phyloP scores from a whole-genome alignment of 768 basidiomycete species.

The Porphyrellus cyaneotinctus region DNA sequence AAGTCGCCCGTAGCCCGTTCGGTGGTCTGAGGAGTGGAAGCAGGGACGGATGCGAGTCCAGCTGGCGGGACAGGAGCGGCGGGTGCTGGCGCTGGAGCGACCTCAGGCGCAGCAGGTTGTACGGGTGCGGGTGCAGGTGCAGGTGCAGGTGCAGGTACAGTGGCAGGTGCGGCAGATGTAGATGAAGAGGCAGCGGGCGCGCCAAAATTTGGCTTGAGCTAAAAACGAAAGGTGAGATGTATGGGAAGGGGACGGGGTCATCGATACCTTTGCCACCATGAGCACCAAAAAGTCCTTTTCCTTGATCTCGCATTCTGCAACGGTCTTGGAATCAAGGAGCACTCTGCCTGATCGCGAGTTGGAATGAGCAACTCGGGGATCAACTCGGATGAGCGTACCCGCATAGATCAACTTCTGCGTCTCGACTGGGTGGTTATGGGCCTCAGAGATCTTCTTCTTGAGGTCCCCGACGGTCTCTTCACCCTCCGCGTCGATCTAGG shows the following conservation, averaged over 20 bases:
- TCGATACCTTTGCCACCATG: slow-evolving; percentile 89
- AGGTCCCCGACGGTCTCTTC: slow-evolving; percentile 70
- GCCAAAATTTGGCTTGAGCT: slow-evolving; percentile 54
- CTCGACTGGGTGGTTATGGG: slow-evolving; percentile 69
- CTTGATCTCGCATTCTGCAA: slow-evolving; percentile 87
- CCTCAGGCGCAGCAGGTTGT: slow-evolving; percentile 28
- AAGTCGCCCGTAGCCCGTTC: slow-evolving; percentile 52
- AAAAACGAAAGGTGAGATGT: slow-evolving; percentile 6
- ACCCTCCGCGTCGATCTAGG: slow-evolving; percentile 72
- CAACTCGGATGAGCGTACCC: slow-evolving; percentile 44
- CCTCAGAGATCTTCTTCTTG: slow-evolving; percentile 78
- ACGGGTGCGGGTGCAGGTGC: slow-evolving; percentile 8
- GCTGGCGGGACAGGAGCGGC: slow-evolving; percentile 33
- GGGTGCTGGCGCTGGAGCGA: slow-evolving; percentile 29
- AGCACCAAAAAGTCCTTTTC: slow-evolving; percentile 99
- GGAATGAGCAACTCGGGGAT: slow-evolving; percentile 4
- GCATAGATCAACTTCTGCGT: slow-evolving; percentile 94
- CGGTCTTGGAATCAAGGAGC: slow-evolving; percentile 79
- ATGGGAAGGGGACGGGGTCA: slow-evolving; percentile 8
- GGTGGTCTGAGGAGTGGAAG: slow-evolving; percentile 27
- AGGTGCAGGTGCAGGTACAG: slow-evolving; percentile 5
- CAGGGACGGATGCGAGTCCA: slow-evolving; percentile 29
- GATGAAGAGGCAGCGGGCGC: slow-evolving; percentile 24
- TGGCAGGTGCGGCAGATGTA: slow-evolving; percentile 10
- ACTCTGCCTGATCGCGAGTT: slow-evolving; percentile 69